A percentile compares a stretch with the other conserved stretches of the same genome.
Evolutionary conservation across 768 basidiomycete genomes (phyloP).

Genomic region (Calocera cornea): DNA sequence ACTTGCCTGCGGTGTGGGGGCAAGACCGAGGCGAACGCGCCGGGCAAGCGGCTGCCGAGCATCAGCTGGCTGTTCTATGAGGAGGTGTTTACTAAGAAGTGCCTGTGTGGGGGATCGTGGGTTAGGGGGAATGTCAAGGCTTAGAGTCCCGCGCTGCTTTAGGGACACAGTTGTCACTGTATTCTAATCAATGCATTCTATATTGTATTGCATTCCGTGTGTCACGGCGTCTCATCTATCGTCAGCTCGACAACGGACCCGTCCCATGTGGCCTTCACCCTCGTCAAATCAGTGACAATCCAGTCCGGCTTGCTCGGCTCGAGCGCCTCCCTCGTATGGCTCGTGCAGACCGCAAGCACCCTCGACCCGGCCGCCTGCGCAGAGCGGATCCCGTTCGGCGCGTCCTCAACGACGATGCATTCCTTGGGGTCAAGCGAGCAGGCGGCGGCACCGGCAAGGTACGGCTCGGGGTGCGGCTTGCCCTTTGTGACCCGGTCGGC

Average conservation of each 20-base stretch:
- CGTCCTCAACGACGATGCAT: slow-evolving; percentile 83
- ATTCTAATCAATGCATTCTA: not conserved
- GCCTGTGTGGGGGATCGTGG: not conserved
- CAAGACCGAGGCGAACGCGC: not conserved
- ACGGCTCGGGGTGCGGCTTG: slow-evolving; percentile 84
- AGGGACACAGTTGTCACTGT: not conserved
- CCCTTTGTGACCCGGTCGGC: slow-evolving; percentile 60
- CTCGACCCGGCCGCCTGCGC: slow-evolving; percentile 63
- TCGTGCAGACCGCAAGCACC: slow-evolving; percentile 75
- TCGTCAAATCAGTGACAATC: not conserved
- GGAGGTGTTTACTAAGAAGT: not conserved
- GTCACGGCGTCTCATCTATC: not conserved
- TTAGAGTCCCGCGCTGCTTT: not conserved
- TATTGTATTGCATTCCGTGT: not conserved
- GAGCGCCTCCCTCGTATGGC: slow-evolving; percentile 47
- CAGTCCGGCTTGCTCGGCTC: not conserved
- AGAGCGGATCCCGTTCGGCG: slow-evolving; percentile 64
- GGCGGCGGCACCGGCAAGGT: slow-evolving; percentile 57
- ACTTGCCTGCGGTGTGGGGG: not conserved
- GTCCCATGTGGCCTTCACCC: not conserved
- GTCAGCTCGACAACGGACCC: not conserved
- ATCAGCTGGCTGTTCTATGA: not conserved
- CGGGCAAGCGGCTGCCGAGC: not conserved
- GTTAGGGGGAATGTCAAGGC: not conserved
- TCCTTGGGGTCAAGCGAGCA: slow-evolving; percentile 43